Conservation (phyloP, 306 rosid species). For the Leucaena leucocephala region DNA sequence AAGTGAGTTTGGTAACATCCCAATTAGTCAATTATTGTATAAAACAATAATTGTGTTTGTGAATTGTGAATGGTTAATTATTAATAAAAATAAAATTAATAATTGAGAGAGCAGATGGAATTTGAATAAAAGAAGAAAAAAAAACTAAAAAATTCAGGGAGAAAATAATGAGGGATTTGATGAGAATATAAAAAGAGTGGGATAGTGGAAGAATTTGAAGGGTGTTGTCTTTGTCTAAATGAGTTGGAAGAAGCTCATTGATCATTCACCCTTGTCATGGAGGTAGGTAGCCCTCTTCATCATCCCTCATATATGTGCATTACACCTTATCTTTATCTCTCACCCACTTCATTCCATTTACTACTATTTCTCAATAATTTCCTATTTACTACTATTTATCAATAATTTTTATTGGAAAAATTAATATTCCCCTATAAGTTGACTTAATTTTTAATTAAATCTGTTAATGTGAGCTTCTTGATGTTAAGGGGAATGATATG, state of each 20-base stretch:
- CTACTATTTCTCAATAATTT: neutral
- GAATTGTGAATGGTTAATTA: neutral
- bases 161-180: neutral
- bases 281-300: neutral
- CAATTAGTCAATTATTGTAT: neutral
- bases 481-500: too few species aligned
- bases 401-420: too few species aligned
- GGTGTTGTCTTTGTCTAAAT: neutral
- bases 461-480: too few species aligned
- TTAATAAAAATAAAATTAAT: neutral
- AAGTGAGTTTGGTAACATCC: neutral
- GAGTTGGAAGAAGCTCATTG: slow-evolving; percentile 6
- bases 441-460: too few species aligned
- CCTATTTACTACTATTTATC: neutral
- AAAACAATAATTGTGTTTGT: neutral
- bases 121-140: neutral
- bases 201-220: neutral
- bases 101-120: neutral
- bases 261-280: neutral
- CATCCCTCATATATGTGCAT: neutral
- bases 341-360: neutral
- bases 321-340: neutral
- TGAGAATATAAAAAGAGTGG: neutral
- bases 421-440: too few species aligned
- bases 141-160: neutral